These are phyloP conservation scores for Auriscalpium vulgare DNA, from an alignment of 768 basidiomycete genomes.

Conservation along the genomic window DNA sequence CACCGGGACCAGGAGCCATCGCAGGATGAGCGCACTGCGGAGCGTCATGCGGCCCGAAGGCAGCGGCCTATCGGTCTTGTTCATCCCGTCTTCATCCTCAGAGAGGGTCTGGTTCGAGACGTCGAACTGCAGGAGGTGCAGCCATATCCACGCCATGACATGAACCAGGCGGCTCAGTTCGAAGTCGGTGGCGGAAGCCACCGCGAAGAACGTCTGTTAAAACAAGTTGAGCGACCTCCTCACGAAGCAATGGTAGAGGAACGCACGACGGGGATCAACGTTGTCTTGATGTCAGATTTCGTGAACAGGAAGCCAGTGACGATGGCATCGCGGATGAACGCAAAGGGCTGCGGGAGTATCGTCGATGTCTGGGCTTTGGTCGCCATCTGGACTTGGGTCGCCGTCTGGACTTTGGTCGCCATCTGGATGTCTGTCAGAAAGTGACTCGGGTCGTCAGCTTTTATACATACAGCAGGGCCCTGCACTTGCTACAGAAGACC, in stretches of 20 bases:
- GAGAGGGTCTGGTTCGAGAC: constrained; percentile 20
- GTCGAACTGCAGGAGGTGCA: constrained; percentile 21
- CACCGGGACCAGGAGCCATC: constrained; percentile 18
- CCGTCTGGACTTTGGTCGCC: no score
- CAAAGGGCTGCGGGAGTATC: no score
- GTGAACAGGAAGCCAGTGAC: constrained; percentile 15
- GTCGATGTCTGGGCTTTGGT: no score
- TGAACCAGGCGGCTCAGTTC: background rate
- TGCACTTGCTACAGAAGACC: no score
- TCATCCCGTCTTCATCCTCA: constrained; percentile 18
- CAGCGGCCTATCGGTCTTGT: constrained; percentile 24
- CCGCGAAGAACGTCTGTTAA: constrained; percentile 6
- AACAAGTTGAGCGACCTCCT: background rate
- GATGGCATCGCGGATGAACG: background rate
- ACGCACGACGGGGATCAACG: constrained; percentile 14
- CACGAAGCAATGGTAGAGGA: background rate
- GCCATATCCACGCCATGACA: constrained; percentile 20
- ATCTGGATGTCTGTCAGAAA: no score
- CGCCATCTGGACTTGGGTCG: no score
- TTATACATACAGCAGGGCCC: no score
- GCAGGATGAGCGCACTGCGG: constrained; percentile 10
- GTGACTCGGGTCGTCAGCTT: no score
- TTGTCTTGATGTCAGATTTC: constrained; percentile 15
- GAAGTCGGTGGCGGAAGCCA: constrained; percentile 4
- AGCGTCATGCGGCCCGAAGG: constrained; percentile 20